Evolutionary conservation across 352 stramenopile species (phyloP).

Genomic region (Globisporangium rhizosaccharum): DNA sequence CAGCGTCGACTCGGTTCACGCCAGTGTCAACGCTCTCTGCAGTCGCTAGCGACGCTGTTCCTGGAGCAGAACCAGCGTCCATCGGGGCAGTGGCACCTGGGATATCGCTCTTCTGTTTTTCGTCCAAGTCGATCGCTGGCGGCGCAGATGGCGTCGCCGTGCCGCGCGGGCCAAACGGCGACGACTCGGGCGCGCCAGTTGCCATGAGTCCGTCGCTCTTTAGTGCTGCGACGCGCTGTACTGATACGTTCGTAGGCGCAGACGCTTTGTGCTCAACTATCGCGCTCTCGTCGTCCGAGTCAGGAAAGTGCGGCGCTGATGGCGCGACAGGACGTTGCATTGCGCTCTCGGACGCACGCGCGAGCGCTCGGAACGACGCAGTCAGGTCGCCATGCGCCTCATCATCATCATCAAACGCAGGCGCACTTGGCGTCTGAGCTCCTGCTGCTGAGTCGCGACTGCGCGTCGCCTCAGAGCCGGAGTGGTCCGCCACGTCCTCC

Average conservation of each 20-base stretch:
- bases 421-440: slow-evolving; percentile 9
- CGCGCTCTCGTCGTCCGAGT: slow-evolving; percentile 31
- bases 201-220: slow-evolving; percentile 4
- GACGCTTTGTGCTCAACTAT: neutral
- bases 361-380: slow-evolving; percentile 1
- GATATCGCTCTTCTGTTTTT: neutral
- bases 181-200: slow-evolving; percentile 10
- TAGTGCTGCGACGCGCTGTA: neutral
- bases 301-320: slow-evolving; percentile 34
- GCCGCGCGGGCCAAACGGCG: slow-evolving; percentile 6
- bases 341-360: neutral
- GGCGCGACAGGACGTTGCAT: slow-evolving; percentile 15
- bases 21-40: neutral
- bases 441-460: neutral
- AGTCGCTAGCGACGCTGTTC: neutral
- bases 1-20: neutral
- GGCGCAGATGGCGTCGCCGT: slow-evolving; percentile 11
- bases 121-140: slow-evolving; percentile 7
- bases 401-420: slow-evolving; percentile 12
- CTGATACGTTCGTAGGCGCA: neutral
- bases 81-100: no score
- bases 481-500: no score
- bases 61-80: no score
- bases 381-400: neutral
- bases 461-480: no score